A percentile compares a stretch with the other conserved stretches of the same genome.
These are phyloP conservation scores for Saraca asoca DNA, from an alignment of 331 rosid species.

Conservation along the genomic window DNA sequence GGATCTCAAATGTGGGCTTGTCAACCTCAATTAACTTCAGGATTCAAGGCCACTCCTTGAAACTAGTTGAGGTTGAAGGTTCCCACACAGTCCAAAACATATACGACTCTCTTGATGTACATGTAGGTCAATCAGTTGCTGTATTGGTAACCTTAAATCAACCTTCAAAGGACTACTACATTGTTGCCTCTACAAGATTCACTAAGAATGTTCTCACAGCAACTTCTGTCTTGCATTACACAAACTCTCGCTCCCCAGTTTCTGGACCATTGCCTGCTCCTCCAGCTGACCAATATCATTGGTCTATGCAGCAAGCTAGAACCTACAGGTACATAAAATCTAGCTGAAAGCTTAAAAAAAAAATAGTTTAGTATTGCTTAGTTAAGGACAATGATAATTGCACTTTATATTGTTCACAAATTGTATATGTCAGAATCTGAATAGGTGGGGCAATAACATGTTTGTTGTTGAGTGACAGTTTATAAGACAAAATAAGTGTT, in stretches of 20 bases:
- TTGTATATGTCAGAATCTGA: no score
- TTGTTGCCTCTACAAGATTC: conserved; percentile 89
- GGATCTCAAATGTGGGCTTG: conserved; percentile 93
- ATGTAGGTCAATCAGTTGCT: conserved; percentile 87
- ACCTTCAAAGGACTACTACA: conserved; percentile 78
- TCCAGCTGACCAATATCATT: conserved; percentile 54
- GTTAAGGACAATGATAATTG: no score
- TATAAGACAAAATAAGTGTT: no score
- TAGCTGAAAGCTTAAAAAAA: neutral
- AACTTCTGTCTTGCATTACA: conserved; percentile 69
- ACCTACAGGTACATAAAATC: conserved; percentile 56
- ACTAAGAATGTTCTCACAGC: conserved; percentile 57
- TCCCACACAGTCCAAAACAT: conserved; percentile 75
- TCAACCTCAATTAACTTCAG: conserved; percentile 80
- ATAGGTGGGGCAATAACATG: no score
- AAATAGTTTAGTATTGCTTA: no score
- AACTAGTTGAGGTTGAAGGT: conserved; percentile 91
- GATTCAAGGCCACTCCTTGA: conserved; percentile 77
- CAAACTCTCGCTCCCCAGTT: conserved; percentile 64
- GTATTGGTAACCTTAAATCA: conserved; percentile 79
- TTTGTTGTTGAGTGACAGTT: no score
- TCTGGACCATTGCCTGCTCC: conserved; percentile 77
- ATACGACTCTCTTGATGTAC: conserved; percentile 89
- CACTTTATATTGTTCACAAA: no score
- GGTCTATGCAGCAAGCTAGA: conserved; percentile 95